Evolutionary conservation across 2,329 filamentous ascomycete species (phyloP), one percentile per base, ranked within the genome.

Genomic region (Pseudocercospora vitis): DNA sequence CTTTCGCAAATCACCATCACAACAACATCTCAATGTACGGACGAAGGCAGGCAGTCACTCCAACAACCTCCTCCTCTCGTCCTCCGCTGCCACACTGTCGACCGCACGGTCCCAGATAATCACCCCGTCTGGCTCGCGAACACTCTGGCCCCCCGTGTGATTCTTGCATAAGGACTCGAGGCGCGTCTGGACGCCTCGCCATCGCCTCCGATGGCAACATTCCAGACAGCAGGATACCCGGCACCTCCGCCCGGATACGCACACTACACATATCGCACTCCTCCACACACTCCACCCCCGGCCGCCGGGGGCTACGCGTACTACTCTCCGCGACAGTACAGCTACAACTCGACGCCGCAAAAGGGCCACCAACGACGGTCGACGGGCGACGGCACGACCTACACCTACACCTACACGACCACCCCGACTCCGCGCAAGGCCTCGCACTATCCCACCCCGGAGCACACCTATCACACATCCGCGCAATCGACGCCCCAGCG

Each of bases 341-440:
- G 72, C 55, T 72, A 78, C 58, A 74, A 73, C 37, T 64, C 73
- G 48, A 78, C 80, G 33, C 78, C 75, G 33, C 70, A 72, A 26
- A 75, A 73, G 55, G 70, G 66, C 50, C 81, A 85, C 69, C 69
- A 74, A 26, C 79, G 82, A 66, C 79, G 81, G 62, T 76, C 81
- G 59, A 85, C 82, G 61, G 73, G 75, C 59, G 75, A 76, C 40
- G 73, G 68, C n/a, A 64, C 71, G 18, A 65, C 67, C 21, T 80
- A 79, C 68, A 60, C 71, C 69, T 55, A 74, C 74, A 67, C 73
- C 72, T 76, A 62, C 53, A 62, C 67, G 32, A 63, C 68, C n/a
- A 51, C 62, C 5, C 53, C 53, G 12, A 23, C 55, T 29, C 62
- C 62, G 19, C 56, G 60, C 26, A 62, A 60, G 37, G 46, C 57